Evolutionary conservation across 768 basidiomycete genomes (phyloP).

Genomic region (Glaciozyma antarctica): DNA sequence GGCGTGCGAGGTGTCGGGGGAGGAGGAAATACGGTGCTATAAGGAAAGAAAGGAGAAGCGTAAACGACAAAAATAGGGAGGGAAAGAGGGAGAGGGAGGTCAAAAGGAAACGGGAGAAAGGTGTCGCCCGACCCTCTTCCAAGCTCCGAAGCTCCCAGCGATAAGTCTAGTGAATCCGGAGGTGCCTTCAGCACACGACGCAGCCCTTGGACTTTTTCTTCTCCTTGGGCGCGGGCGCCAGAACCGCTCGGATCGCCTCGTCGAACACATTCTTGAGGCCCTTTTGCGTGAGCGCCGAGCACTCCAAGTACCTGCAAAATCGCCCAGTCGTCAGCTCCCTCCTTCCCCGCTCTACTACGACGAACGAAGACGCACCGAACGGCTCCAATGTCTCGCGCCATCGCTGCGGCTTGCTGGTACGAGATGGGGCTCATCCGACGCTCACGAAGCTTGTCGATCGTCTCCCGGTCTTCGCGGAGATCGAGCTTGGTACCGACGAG

Average conservation of each 20-base stretch:
- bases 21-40: not conserved
- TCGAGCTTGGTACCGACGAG: conserved; percentile 96
- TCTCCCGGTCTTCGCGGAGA: conserved; percentile 85
- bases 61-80: not conserved
- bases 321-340: not conserved
- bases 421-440: conserved; percentile 94
- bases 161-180: not conserved
- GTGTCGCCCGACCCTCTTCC: not conserved
- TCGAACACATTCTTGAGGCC: conserved; percentile 98
- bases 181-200: conserved; percentile 38
- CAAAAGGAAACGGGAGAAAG: not conserved
- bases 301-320: conserved; percentile 60
- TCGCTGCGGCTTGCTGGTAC: conserved; percentile 79
- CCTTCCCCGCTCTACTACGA: not conserved
- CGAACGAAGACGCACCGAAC: conserved; percentile 50
- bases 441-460: conserved; percentile 85
- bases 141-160: not conserved
- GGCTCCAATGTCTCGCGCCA: conserved; percentile 88
- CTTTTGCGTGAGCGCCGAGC: conserved; percentile 93
- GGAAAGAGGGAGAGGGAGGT: not conserved
- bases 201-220: conserved; percentile 42
- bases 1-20: not conserved
- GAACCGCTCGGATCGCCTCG: conserved; percentile 92
- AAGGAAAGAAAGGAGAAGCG: not conserved
- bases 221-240: conserved; percentile 38